These are phyloP conservation scores for Dioszegia hungarica DNA, from an alignment of 768 basidiomycete species.

Conservation along the genomic window DNA sequence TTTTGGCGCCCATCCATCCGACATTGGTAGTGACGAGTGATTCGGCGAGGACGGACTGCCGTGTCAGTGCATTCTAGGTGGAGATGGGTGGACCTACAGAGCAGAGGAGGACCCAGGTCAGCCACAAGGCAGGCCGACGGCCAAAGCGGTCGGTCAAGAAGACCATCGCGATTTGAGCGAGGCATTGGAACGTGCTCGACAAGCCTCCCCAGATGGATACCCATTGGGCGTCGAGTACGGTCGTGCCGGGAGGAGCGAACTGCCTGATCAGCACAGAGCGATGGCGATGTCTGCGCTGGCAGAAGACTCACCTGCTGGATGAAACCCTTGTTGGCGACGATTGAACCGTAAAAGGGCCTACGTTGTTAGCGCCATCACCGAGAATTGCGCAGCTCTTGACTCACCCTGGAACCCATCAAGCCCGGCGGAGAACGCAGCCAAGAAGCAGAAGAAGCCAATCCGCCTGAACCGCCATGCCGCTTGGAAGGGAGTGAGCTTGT, in stretches of 20 bases:
- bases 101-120: background rate
- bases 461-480: background rate
- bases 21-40: slow-evolving; percentile 2
- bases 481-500: background rate
- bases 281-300: no score
- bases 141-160: slow-evolving; percentile 7
- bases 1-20: slow-evolving; percentile 17
- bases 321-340: slow-evolving; percentile 17
- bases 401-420: slow-evolving; percentile 8
- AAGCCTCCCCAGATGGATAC: slow-evolving; percentile 15
- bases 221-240: slow-evolving; percentile 4
- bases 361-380: background rate
- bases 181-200: background rate
- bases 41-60: background rate
- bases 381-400: no score
- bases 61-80: background rate
- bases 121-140: background rate
- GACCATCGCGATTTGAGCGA: background rate
- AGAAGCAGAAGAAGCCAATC: background rate
- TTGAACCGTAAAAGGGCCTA: background rate
- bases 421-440: slow-evolving; percentile 8
- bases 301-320: slow-evolving; percentile 7
- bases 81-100: background rate
- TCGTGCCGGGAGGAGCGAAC: slow-evolving; percentile 1
- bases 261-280: no score